phyloP scores from a whole-genome alignment of 352 stramenopile species.

The Globisporangium barbulae region DNA sequence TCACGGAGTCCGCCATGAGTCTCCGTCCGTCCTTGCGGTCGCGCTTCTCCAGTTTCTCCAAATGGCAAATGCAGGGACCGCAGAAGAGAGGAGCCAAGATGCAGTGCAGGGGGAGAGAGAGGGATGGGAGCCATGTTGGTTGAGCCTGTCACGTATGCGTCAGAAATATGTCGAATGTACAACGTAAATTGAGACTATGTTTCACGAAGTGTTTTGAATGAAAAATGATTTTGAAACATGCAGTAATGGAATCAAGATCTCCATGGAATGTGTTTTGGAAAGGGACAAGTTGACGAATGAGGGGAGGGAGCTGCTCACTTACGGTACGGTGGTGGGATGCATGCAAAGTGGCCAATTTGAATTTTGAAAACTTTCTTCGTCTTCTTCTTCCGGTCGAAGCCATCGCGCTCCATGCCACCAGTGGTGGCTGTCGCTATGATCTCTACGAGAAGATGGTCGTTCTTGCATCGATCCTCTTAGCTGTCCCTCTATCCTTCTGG shows the following conservation, averaged over 20 bases:
- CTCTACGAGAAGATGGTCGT: no score
- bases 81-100: not conserved
- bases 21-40: not conserved
- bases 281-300: not conserved
- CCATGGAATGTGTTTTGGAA: not conserved
- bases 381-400: not conserved
- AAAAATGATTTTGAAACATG: no score
- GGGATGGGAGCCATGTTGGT: not conserved
- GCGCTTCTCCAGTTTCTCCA: not conserved
- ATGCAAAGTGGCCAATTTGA: not conserved
- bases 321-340: not conserved
- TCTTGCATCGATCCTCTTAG: no score
- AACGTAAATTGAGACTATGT: not conserved
- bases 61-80: not conserved
- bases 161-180: not conserved
- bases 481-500: no score
- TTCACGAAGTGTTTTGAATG: not conserved
- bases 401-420: not conserved
- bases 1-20: not conserved
- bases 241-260: not conserved
- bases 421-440: no score
- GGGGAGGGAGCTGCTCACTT: not conserved
- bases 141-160: not conserved
- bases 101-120: not conserved
- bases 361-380: not conserved